Conservation (phyloP, 1,284 basidiomycete genomes). For the Malassezia obtusa region DNA sequence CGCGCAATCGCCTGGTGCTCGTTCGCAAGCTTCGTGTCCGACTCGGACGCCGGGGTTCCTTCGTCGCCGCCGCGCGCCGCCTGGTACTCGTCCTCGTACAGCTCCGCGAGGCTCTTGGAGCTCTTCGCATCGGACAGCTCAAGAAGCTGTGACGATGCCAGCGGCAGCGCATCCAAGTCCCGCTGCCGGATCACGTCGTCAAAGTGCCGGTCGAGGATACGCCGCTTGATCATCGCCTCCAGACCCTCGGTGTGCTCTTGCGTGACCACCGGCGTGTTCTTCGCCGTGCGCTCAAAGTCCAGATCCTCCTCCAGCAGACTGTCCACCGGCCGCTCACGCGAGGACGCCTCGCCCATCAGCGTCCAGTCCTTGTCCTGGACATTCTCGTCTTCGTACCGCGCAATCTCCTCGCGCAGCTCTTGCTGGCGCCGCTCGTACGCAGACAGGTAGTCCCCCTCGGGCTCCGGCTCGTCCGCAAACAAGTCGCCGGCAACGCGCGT, state of each 20-base stretch:
- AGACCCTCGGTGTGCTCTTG: conserved; percentile 73
- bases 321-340: conserved; percentile 75
- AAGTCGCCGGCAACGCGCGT: conserved; percentile 53
- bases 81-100: conserved; percentile 88
- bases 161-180: conserved; percentile 60
- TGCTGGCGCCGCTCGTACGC: conserved; percentile 53
- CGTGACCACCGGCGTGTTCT: conserved; percentile 77
- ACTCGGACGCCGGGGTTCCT: conserved; percentile 57
- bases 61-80: conserved; percentile 54
- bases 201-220: conserved; percentile 74
- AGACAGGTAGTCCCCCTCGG: conserved; percentile 46
- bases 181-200: conserved; percentile 81
- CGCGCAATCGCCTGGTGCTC: conserved; percentile 78
- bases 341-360: conserved; percentile 77
- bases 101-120: conserved; percentile 75
- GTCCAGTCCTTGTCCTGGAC: conserved; percentile 70
- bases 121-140: conserved; percentile 69
- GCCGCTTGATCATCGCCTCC: conserved; percentile 81
- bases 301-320: conserved; percentile 86
- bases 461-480: conserved; percentile 53
- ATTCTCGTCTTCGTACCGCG: conserved; percentile 54
- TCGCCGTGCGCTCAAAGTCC: conserved; percentile 81
- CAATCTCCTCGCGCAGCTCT: conserved; percentile 53
- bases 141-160: conserved; percentile 77
- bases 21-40: conserved; percentile 76